Base-by-base conservation (phyloP, 148 eudicot species). In the Fagopyrum tataricum region DNA sequence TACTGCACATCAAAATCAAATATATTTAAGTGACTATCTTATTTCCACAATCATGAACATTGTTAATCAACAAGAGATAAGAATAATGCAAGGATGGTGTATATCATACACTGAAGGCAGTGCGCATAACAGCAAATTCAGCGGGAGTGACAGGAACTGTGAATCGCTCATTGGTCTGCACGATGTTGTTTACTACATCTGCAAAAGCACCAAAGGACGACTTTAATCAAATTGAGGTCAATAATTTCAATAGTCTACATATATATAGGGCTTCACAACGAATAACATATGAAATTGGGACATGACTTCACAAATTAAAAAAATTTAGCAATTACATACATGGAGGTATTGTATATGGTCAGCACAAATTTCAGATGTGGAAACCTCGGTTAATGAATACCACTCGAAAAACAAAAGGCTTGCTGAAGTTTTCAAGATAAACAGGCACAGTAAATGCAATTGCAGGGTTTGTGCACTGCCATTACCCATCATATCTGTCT, bases 121-220 rank as follows among this genome's bases (percentile, higher is more conserved):
- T 79, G 42, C 97, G 89, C 85, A 91, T 81, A 71, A 91, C 97
- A 73, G 96, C 82, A 87, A 91, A 95, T 81, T 95, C 98, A 52
- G 89, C 98, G 81, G 84, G 64, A 71, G 94, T 81, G 66, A 91
- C 84, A 67, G 91, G 93, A 66, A 95, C 86, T 43, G 87, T 73
- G 47, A 90, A 73, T 55, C 90, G 85, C 67, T 95, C 94, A 79
- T 81, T 95, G 55, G 85, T 85, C 84, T 90, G 82, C 47, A 62
- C 44, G 80, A 78, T 52, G 72, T 77, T 90, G 81, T 90, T 84
- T 44, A 72, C 83, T 73, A 95, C 97, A 84, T 43, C 98, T 95
- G 89, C 83, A 81, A 82, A 81, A 41, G 42, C 39, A n/a, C 11
- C 47, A 70, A 26, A 43, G 62, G 9, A 18, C 31, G 43, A 15